Conservation (phyloP, 805 yeast genomes). For the Maudiozyma bulderi region DNA sequence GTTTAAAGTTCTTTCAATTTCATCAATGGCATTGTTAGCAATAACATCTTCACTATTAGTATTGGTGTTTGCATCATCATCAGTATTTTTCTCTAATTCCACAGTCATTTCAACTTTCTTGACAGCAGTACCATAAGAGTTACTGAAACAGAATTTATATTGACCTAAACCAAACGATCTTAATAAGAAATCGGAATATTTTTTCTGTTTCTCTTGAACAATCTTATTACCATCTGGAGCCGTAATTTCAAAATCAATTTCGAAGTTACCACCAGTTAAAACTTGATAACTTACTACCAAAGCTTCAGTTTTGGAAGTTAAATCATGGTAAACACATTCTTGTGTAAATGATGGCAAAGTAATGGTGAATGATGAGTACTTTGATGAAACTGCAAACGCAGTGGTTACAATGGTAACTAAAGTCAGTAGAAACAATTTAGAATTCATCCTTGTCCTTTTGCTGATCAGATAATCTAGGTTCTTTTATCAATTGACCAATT, state of each 20-base stretch:
- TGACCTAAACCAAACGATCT: conserved; percentile 51
- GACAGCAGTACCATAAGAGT: conserved; percentile 53
- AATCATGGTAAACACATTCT: conserved; percentile 35
- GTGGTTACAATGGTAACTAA: conserved; percentile 3
- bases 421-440: conserved; percentile 1
- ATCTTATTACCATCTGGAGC: conserved; percentile 44
- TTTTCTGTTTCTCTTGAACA: conserved; percentile 44
- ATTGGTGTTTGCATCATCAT: conserved; percentile 20
- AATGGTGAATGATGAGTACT: conserved; percentile 30
- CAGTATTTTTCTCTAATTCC: conserved; percentile 35
- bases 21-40: conserved; percentile 45
- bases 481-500: too few species aligned
- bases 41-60: conserved; percentile 36
- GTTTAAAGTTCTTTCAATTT: conserved; percentile 49
- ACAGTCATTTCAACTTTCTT: conserved; percentile 58
- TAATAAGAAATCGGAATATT: conserved; percentile 54
- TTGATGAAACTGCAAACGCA: conserved; percentile 10
- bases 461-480: neutral
- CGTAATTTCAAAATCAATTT: conserved; percentile 52
- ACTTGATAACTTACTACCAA: conserved; percentile 41
- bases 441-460: neutral
- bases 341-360: conserved; percentile 34
- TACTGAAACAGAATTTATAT: conserved; percentile 57
- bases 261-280: conserved; percentile 58
- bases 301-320: conserved; percentile 31